Conservation (phyloP, 2,329 filamentous ascomycete genomes). For the Diaporthe amygdali region DNA sequence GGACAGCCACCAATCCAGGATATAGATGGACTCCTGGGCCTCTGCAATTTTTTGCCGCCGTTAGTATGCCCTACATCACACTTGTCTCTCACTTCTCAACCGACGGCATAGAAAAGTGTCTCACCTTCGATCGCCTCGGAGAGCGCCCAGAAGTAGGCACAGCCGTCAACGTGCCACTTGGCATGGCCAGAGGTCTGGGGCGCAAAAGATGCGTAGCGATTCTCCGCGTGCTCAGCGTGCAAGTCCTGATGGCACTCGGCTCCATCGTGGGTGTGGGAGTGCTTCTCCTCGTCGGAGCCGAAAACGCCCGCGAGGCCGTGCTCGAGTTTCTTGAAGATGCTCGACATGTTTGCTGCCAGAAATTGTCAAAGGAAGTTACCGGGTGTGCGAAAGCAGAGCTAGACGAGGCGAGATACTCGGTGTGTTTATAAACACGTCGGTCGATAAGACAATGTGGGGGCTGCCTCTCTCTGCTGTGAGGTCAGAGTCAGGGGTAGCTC, state of each 20-base stretch:
- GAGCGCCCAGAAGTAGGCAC: constrained; percentile 85
- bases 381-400: background rate
- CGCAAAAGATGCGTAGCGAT: constrained; percentile 73
- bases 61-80: background rate
- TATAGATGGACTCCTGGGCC: constrained; percentile 80
- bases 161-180: constrained; percentile 90
- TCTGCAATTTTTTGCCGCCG: constrained; percentile 42
- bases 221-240: constrained; percentile 48
- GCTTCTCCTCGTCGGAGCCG: constrained; percentile 42
- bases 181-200: constrained; percentile 73
- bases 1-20: constrained; percentile 89
- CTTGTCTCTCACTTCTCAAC: background rate
- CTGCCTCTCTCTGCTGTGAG: constrained; percentile 12
- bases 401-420: background rate
- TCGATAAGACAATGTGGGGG: constrained; percentile 20
- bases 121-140: constrained; percentile 74
- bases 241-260: constrained; percentile 44
- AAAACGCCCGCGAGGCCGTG: constrained; percentile 45
- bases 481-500: constrained; percentile 24
- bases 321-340: constrained; percentile 51
- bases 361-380: constrained; percentile 31
- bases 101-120: constrained; percentile 7
- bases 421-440: constrained; percentile 23
- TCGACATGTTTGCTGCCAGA: constrained; percentile 32
- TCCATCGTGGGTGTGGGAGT: constrained; percentile 50